Evolutionary conservation across 257 asterid genomes (phyloP).

Genomic region (Lavandula angustifolia): DNA sequence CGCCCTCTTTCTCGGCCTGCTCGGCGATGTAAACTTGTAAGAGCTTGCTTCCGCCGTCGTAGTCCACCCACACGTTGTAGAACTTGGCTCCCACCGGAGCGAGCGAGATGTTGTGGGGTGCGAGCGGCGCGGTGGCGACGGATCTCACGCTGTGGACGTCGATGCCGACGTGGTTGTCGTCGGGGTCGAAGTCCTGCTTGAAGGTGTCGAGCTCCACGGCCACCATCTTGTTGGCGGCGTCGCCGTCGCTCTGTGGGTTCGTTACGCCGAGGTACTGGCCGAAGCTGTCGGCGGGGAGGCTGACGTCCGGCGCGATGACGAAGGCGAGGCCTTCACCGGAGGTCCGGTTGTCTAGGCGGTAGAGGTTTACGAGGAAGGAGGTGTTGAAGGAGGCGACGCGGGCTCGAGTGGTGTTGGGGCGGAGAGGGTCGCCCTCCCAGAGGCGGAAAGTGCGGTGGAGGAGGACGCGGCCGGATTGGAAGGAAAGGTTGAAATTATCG

Average conservation of each 20-base stretch:
- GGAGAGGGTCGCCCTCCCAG: slow-evolving; percentile 42
- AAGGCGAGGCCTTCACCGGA: slow-evolving; percentile 83
- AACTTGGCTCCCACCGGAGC: slow-evolving; percentile 49
- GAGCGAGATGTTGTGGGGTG: slow-evolving; percentile 47
- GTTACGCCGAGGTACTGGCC: slow-evolving; percentile 79
- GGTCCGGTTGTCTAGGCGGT: slow-evolving; percentile 6
- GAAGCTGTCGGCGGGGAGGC: slow-evolving; percentile 47
- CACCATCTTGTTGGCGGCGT: slow-evolving; percentile 43
- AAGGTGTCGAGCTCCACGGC: slow-evolving; percentile 89
- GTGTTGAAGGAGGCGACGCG: slow-evolving; percentile 60
- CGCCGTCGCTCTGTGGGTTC: slow-evolving; percentile 58
- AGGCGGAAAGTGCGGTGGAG: slow-evolving; percentile 45
- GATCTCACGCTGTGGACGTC: slow-evolving; percentile 61
- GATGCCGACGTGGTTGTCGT: slow-evolving; percentile 74
- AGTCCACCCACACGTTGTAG: slow-evolving; percentile 79
- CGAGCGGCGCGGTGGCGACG: slow-evolving; percentile 24
- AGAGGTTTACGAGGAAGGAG: slow-evolving; percentile 67
- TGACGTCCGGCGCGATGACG: slow-evolving; percentile 53
- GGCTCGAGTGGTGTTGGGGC: neutral
- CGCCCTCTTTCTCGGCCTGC: slow-evolving; percentile 38
- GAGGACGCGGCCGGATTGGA: slow-evolving; percentile 58
- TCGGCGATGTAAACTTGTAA: slow-evolving; percentile 55
- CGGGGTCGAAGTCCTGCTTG: slow-evolving; percentile 73
- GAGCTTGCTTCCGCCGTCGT: slow-evolving; percentile 45
- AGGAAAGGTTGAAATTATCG: neutral